phyloP scores from a whole-genome alignment of 1,284 basidiomycete genomes.

The Puccinia triticina region DNA sequence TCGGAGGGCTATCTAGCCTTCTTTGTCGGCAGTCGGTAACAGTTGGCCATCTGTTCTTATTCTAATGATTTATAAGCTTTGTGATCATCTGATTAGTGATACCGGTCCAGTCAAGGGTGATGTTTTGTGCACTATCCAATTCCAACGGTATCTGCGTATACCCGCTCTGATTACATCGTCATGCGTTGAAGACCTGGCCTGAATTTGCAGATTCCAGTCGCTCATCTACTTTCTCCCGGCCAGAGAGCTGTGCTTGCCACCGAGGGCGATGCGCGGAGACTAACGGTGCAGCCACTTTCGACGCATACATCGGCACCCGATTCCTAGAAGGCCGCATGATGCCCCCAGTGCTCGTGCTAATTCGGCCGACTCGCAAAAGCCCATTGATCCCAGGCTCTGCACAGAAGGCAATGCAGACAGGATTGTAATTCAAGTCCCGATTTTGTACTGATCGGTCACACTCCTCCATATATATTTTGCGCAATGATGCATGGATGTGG shows the following conservation, averaged over 20 bases:
- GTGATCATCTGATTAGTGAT: not conserved
- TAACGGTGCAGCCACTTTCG: not conserved
- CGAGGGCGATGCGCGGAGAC: not conserved
- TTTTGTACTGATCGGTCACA: too few species aligned
- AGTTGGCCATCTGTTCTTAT: not conserved
- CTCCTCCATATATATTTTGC: too few species aligned
- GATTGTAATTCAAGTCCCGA: not conserved
- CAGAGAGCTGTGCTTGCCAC: not conserved
- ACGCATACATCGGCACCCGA: not conserved
- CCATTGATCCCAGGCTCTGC: not conserved
- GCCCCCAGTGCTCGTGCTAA: not conserved
- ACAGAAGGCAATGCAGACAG: not conserved
- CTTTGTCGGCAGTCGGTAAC: not conserved
- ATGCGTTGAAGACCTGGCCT: not conserved
- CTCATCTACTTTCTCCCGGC: not conserved
- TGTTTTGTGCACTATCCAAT: slow-evolving; percentile 2
- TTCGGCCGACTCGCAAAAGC: not conserved
- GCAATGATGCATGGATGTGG: too few species aligned
- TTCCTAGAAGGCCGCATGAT: not conserved
- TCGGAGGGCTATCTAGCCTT: not conserved
- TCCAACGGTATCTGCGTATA: not conserved
- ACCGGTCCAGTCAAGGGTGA: not conserved
- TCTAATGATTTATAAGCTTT: slow-evolving; percentile 6
- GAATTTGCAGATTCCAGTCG: too few species aligned
- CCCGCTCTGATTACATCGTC: not conserved